phyloP scores from a whole-genome alignment of 176 grass and related monocot genomes.

The Alopecurus myosuroides region DNA sequence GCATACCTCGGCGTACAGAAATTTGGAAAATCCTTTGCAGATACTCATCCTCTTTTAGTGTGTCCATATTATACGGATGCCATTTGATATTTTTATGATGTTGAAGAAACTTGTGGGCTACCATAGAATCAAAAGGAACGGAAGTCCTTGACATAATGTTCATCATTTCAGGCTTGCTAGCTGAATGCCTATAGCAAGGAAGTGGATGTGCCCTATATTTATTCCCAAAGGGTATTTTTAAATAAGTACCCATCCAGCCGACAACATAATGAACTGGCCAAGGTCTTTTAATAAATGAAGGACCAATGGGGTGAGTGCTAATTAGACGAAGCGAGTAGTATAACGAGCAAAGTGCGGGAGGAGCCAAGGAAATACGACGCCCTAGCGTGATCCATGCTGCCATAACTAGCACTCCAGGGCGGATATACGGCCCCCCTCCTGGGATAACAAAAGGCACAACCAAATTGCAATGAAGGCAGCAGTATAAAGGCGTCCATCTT shows the following conservation, averaged over 20 bases:
- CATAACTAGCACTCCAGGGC: background rate
- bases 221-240: background rate
- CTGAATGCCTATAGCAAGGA: no score
- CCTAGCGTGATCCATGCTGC: background rate
- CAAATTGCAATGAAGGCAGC: background rate
- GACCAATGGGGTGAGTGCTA: background rate
- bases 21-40: no score
- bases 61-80: no score
- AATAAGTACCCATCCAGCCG: background rate
- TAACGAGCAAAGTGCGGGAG: background rate
- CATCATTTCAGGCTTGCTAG: no score
- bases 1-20: no score
- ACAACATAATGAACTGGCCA: background rate
- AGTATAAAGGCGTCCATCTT: background rate
- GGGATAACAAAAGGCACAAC: background rate
- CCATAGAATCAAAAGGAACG: no score
- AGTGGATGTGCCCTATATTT: no score
- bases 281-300: background rate
- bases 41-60: no score
- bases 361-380: background rate
- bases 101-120: no score
- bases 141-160: no score
- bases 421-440: background rate
- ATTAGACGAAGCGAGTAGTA: background rate
- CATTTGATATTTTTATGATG: no score